Percentiles rank a stretch among this genome's conserved stretches.
Evolutionary conservation across 805 yeast species (phyloP).

Genomic region (Lipomyces sp.): DNA sequence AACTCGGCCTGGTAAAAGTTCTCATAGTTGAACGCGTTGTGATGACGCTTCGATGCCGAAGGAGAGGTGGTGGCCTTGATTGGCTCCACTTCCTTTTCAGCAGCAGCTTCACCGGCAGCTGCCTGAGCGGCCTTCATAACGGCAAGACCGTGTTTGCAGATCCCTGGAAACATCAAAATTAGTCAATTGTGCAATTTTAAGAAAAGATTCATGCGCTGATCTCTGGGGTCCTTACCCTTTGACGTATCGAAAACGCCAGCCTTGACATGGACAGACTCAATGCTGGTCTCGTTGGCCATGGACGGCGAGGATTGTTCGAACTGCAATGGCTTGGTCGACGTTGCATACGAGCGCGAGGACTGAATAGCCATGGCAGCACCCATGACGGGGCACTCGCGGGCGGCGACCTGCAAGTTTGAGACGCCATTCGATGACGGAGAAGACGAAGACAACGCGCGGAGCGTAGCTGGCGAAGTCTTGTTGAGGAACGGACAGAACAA

Average conservation of each 20-base stretch:
- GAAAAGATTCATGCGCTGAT: background rate
- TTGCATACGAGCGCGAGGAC: conserved; percentile 30
- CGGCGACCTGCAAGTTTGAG: conserved; percentile 52
- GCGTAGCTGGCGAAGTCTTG: conserved; percentile 58
- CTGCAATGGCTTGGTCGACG: conserved; percentile 32
- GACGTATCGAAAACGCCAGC: conserved; percentile 41
- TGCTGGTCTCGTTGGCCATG: conserved; percentile 36
- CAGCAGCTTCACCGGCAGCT: conserved; percentile 22
- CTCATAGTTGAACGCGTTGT: conserved; percentile 65
- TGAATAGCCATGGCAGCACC: conserved; percentile 65
- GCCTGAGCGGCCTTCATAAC: conserved; percentile 38
- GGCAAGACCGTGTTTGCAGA: conserved; percentile 37
- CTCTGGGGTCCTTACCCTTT: conserved; percentile 33
- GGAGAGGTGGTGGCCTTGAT: conserved; percentile 3
- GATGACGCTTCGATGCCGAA: conserved; percentile 28
- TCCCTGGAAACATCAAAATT: conserved; percentile 19
- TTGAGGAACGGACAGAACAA: conserved; percentile 84
- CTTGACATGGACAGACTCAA: conserved; percentile 39
- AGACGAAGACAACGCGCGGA: conserved; percentile 59
- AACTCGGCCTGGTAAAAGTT: conserved; percentile 72
- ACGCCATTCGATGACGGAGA: conserved; percentile 26
- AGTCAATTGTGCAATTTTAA: background rate
- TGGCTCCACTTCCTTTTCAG: conserved; percentile 15
- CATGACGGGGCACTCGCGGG: conserved; percentile 87
- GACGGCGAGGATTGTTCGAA: conserved; percentile 33